Evolutionary conservation across 352 stramenopile species (phyloP), one percentile per base, ranked within the genome.

Genomic region (Globisporangium paddicum): DNA sequence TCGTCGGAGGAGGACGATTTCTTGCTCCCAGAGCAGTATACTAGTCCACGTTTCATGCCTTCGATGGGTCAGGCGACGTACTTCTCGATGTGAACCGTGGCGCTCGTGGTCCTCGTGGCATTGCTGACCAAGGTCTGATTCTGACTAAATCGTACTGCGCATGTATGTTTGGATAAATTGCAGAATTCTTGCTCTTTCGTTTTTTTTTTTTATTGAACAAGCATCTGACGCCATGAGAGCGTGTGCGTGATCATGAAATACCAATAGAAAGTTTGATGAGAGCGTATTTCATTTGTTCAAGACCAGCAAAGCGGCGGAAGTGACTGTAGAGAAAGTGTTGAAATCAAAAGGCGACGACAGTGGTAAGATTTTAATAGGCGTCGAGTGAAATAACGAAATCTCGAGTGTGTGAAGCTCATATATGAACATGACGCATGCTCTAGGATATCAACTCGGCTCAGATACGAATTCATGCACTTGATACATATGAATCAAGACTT

Each of bases 1-100:
- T 44, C 48, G 1, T 66, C 60, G 23, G 13, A 30, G 30, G 64
- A 64, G 16, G 51, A 62, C 5, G 53, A 34, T 10, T 54, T 41
- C 14, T 13, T n/a, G 26, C 41, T 65, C 0, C 16, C 40, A 25
- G 9, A 44, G 18, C 51, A 55, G n/a, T 30, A 21, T 4, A 28
- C 18, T 23, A 62, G 56, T 14, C 59, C 59, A 26, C 37, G 53
- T 14, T 65, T 58, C 32, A n/a, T 48, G 28, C 34, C 34, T 13
- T 54, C 35, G 23, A 38, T 63, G 19, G 50, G 13, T 9, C 45
- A 53, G 37, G 45, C 59, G 16, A 51, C 59, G 44, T 58, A 52
- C 18, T 19, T 60, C 18, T 50, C 38, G 5, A 28, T 40, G 11
- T 60, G 37, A 40, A 40, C 32, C n/a, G 30, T 23, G 10, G 41